Base-by-base conservation (phyloP, 495 filamentous ascomycete genomes). In the Daldinia decipiens region DNA sequence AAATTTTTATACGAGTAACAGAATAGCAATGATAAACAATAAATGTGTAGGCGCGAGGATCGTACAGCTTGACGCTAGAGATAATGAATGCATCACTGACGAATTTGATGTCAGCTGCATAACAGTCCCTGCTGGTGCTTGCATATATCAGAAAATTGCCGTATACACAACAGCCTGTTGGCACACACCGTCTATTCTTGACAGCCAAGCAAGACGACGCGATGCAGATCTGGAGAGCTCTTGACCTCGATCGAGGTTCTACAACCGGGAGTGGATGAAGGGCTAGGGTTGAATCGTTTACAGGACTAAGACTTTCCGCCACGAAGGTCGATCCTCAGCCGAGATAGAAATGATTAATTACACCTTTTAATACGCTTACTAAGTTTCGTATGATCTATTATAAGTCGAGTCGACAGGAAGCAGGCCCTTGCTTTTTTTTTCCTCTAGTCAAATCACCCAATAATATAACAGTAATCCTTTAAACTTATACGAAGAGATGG, bases 181-280 rank as follows among this genome's bases (percentile, higher is more conserved):
- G 39, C 39, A 26, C 47, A 47, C 55, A 24, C 19, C 47, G 36
- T 54, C 57, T 31, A 26, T 43, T 56, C 31, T 57, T 45, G 27
- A 34, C 17, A n/a, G 15, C 54, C 50, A 65, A 60, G 50, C 56
- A 24, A 50, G 50, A 47, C 12, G 27, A 64, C 5, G 36, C 69
- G 69, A 72, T 72, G 52, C 52, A 38, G 34, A 47, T 59, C 17
- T 45, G 53, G 12, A 0, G 19, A 19, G 12, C 21, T 34, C 13
- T 54, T 21, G 6, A 36, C 59, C 13, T 67, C 53, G 69, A 72
- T 72, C 69, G 69, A 68, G 26, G 64, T 67, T 59, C 69, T 65
- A 71, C 62, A 55, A 34, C 52, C 39, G 26, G 19, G 13, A 62
- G 3, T 31, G 27, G 51, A 43, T 26, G 32, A 15, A 17, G n/a